Evolutionary conservation across 2,329 filamentous ascomycete species (phyloP).

Genomic region (Pestalotiopsis sp.): DNA sequence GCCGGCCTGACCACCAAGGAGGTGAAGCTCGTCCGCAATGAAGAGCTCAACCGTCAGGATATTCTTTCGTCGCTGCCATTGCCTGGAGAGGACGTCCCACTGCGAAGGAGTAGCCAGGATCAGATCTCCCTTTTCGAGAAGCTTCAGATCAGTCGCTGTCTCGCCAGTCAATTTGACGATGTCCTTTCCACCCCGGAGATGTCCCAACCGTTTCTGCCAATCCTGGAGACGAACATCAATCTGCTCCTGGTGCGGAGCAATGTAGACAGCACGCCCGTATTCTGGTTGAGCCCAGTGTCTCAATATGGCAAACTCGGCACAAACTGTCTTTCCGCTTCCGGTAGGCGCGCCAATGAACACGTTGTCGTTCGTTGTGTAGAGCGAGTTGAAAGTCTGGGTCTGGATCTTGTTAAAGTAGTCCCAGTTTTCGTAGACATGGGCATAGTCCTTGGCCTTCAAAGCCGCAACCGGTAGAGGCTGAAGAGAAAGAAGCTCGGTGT

Average conservation of each 20-base stretch:
- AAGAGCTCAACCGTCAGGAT: conserved; percentile 88
- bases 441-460: conserved; percentile 82
- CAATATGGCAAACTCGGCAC: conserved; percentile 90
- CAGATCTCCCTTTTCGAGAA: conserved; percentile 84
- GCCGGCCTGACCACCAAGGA: conserved; percentile 83
- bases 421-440: conserved; percentile 80
- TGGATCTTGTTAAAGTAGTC: conserved; percentile 95
- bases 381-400: conserved; percentile 92
- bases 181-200: conserved; percentile 79
- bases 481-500: conserved; percentile 88
- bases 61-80: conserved; percentile 97
- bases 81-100: conserved; percentile 93
- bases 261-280: conserved; percentile 82
- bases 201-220: conserved; percentile 78
- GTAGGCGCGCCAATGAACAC: conserved; percentile 92
- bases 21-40: conserved; percentile 92
- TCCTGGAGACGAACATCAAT: conserved; percentile 80
- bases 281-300: conserved; percentile 79
- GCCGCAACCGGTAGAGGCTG: conserved; percentile 89
- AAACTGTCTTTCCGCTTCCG: conserved; percentile 95
- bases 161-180: conserved; percentile 94
- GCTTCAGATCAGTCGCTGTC: conserved; percentile 84
- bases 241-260: conserved; percentile 92
- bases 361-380: conserved; percentile 90
- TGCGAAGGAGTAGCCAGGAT: conserved; percentile 90